Evolutionary conservation across 345 rosid species (phyloP), one percentile per base, ranked within the genome.

Genomic region (Pseudoturritis turrita): DNA sequence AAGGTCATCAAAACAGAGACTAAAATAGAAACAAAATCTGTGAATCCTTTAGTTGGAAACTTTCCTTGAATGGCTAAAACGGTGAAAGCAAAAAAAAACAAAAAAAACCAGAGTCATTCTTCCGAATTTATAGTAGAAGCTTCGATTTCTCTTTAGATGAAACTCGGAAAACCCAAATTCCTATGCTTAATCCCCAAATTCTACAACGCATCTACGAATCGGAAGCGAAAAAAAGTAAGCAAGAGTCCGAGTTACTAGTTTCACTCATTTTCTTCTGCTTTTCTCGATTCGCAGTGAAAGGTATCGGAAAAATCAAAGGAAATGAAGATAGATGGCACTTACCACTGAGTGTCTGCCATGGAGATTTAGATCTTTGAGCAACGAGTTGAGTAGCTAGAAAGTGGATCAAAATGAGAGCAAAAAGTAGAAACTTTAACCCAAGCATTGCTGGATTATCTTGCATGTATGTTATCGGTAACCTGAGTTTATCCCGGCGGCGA

Each of bases 281-380:
- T 22, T 45, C 11, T 50, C 10, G n/a, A 58, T 17, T 66, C 28
- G 59, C 6, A 59, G 44, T 65, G 43, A 39, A 17, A 47, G 26
- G 10, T 4, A 45, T 10, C 7, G 54, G 10, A 6, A 41, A 67
- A 29, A 1, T 47, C 26, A 10, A 49, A 25, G 19, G 25, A 55
- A 55, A 26, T 19, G 62, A 74, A 70, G 50, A 61, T 0, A 60
- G 45, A 41, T 58, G 45, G 36, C 7, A 67, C 53, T 37, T 21
- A 85, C 93, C 90, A 49, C 39, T 74, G 46, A 85, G 81, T 15
- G 94, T 88, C 40, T 66, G 79, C 90, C 90, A 88, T 53, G 62
- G 83, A 66, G 68, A 51, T 9, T 76, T 37, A 81, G 94, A 86
- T 88, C 87, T 81, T 80, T 81, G 87, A 84, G 88, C 89, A 40